Evolutionary conservation across 345 rosid species (phyloP).

Genomic region (Populus ilicifolia): DNA sequence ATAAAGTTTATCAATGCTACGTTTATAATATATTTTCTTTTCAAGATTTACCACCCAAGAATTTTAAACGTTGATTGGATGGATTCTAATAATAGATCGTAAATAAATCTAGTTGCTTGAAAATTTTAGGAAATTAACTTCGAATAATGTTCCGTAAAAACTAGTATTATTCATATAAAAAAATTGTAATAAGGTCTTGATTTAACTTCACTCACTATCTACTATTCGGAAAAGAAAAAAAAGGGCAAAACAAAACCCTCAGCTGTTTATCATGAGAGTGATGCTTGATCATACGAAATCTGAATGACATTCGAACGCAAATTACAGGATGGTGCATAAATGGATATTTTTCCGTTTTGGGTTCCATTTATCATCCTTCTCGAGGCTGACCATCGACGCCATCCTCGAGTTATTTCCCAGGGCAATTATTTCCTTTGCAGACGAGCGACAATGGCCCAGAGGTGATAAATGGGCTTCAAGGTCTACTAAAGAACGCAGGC

Average conservation of each 20-base stretch:
- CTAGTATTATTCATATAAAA: no score
- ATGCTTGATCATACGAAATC: no score
- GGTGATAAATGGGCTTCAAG: background rate
- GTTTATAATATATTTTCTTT: no score
- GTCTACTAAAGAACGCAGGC: background rate
- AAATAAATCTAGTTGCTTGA: no score
- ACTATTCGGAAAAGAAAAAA: no score
- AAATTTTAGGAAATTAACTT: no score
- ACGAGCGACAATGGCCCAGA: background rate
- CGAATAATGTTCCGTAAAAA: no score
- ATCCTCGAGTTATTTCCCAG: background rate
- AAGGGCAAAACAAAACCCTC: no score
- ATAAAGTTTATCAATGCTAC: background rate
- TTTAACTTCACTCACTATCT: background rate
- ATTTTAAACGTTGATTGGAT: background rate
- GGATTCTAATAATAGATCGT: no score
- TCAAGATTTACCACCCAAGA: background rate
- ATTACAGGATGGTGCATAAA: no score
- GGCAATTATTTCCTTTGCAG: background rate
- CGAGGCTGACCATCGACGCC: background rate
- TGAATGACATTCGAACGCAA: no score
- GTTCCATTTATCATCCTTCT: background rate
- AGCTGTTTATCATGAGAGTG: no score
- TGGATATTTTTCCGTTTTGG: background rate
- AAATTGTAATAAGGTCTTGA: background rate